Evolutionary conservation across 164 flowering plant species (phyloP).

Genomic region (Pachysandra terminalis): DNA sequence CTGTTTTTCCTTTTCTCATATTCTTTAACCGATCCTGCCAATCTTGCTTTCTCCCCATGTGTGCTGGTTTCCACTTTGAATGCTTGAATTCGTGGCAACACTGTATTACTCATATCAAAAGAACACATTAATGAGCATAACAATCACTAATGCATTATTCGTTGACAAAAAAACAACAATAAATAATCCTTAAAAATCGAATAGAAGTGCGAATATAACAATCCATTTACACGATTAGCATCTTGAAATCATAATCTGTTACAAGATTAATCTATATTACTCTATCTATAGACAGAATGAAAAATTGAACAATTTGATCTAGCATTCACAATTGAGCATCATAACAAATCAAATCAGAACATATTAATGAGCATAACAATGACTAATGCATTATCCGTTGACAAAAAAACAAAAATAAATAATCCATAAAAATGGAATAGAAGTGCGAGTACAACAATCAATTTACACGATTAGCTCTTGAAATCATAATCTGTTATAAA

Average conservation of each 20-base stretch:
- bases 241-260: neutral
- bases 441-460: neutral
- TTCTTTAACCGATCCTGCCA: slow-evolving; percentile 77
- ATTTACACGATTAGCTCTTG: neutral
- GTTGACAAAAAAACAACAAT: neutral
- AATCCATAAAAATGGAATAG: neutral
- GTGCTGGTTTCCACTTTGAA: slow-evolving; percentile 45
- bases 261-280: neutral
- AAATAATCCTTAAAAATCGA: neutral
- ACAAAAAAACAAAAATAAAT: neutral
- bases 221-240: neutral
- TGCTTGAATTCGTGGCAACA: slow-evolving; percentile 32
- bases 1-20: slow-evolving; percentile 50
- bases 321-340: too few species aligned
- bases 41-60: slow-evolving; percentile 54
- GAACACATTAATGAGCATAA: too few species aligned
- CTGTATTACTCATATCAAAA: slow-evolving; percentile 16
- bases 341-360: neutral
- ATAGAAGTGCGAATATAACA: neutral
- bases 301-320: neutral
- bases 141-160: too few species aligned
- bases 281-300: neutral
- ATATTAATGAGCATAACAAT: too few species aligned
- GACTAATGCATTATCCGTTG: too few species aligned
- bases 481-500: neutral